A percentile compares a stretch with the other conserved stretches of the same genome.
These are phyloP conservation scores for Glarea lozoyensis DNA, from an alignment of 495 filamentous ascomycete genomes.

Conservation along the genomic window DNA sequence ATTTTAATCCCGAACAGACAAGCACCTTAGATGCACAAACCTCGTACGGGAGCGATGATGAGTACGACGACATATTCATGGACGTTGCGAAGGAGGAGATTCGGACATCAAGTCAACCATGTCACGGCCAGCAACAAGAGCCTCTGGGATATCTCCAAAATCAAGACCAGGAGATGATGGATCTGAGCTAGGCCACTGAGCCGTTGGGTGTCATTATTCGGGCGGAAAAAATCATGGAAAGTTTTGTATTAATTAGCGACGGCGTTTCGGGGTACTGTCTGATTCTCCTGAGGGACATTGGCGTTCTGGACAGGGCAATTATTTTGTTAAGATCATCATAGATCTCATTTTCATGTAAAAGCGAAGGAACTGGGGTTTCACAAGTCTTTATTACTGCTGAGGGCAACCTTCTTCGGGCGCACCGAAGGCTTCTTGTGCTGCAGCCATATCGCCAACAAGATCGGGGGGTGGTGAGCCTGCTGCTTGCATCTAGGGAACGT, in stretches of 20 bases:
- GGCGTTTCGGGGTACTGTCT: conserved; percentile 9
- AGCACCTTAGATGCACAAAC: too few species aligned
- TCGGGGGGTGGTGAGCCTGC: conserved; percentile 83
- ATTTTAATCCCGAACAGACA: too few species aligned
- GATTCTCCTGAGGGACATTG: conserved; percentile 1
- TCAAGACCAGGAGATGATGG: conserved; percentile 17
- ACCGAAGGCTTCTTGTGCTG: conserved; percentile 61
- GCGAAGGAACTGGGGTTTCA: too few species aligned
- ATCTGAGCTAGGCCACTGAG: conserved; percentile 10
- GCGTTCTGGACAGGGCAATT: too few species aligned
- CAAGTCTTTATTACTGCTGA: conserved; percentile 45
- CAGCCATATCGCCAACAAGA: conserved; percentile 79
- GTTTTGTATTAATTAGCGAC: conserved; percentile 9
- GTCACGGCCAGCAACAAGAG: conserved; percentile 1
- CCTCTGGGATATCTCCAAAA: conserved; percentile 8
- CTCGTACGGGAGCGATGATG: conserved; percentile 25
- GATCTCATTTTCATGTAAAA: too few species aligned
- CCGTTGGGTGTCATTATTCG: too few species aligned
- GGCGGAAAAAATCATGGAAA: too few species aligned
- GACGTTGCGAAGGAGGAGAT: conserved; percentile 35
- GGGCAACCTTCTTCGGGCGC: conserved; percentile 65
- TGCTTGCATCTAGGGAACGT: conserved; percentile 69
- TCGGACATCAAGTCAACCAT: conserved; percentile 11
- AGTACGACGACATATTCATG: conserved; percentile 53
- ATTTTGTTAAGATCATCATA: too few species aligned